Conservation (phyloP, 2,329 filamentous ascomycete genomes). For the Harringtonia lauricola region DNA sequence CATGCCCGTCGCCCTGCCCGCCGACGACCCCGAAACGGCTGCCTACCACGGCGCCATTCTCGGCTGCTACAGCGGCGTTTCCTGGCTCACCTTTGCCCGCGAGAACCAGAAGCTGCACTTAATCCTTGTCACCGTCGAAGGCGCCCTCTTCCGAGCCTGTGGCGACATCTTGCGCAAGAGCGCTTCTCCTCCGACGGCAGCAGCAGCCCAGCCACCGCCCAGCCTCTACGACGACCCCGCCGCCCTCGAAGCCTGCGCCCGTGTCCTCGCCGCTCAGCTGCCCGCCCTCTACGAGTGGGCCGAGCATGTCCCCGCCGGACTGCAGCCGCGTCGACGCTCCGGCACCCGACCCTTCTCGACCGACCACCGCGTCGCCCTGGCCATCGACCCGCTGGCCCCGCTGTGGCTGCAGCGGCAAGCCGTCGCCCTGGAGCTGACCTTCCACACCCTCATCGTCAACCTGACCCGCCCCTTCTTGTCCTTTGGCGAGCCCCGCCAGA, state of each 20-base stretch:
- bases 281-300: conserved; percentile 1
- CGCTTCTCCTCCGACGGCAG: conserved; percentile 8
- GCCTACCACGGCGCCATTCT: conserved; percentile 7
- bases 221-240: conserved; percentile 17
- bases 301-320: background rate
- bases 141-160: conserved; percentile 18
- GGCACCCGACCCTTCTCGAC: conserved; percentile 17
- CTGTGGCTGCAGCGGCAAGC: conserved; percentile 14
- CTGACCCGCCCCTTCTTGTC: conserved; percentile 21
- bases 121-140: conserved; percentile 20
- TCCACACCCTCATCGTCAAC: conserved; percentile 18
- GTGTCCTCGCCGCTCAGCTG: background rate
- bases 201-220: no score
- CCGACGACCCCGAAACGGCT: conserved; percentile 15
- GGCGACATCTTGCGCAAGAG: conserved; percentile 13
- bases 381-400: conserved; percentile 18
- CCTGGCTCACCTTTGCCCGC: conserved; percentile 25
- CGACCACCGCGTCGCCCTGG: conserved; percentile 14
- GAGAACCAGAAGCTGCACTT: conserved; percentile 24
- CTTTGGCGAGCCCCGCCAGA: conserved; percentile 13
- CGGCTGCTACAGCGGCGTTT: conserved; percentile 19
- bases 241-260: conserved; percentile 13
- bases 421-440: conserved; percentile 21
- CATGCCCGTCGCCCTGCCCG: conserved; percentile 24
- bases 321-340: background rate